Percentiles rank a stretch among this genome's conserved stretches.
Evolutionary conservation across 805 yeast species (phyloP).

Genomic region (Yarrowia yakushimensis): DNA sequence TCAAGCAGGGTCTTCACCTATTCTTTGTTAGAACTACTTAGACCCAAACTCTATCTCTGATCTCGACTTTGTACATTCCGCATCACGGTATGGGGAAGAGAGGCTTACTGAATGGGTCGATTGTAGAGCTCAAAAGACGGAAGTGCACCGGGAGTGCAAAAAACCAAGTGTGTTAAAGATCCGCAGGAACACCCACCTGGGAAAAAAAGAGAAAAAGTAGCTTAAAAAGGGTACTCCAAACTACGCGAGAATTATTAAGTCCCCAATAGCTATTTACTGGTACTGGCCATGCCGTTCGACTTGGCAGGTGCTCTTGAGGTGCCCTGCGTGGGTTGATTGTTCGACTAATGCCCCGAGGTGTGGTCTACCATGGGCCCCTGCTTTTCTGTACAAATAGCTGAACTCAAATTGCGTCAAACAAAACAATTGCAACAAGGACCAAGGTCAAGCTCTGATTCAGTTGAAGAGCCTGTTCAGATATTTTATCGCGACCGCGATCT

Average conservation of each 20-base stretch:
- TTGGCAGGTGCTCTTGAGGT: not conserved
- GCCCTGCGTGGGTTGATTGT: no score
- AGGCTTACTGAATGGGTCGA: conserved; percentile 17
- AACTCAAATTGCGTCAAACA: not conserved
- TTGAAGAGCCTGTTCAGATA: not conserved
- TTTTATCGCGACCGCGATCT: not conserved
- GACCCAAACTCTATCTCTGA: not conserved
- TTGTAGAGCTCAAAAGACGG: conserved; percentile 18
- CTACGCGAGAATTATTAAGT: not conserved
- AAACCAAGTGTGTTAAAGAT: not conserved
- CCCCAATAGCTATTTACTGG: not conserved
- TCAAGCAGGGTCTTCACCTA: not conserved
- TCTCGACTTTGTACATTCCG: not conserved
- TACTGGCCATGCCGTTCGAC: not conserved
- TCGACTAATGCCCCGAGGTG: no score
- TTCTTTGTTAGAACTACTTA: not conserved
- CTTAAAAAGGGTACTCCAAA: not conserved
- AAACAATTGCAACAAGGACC: not conserved
- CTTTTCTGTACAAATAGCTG: no score
- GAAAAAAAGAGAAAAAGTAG: not conserved
- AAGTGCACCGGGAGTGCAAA: not conserved
- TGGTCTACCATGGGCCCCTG: no score
- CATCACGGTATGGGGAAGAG: not conserved
- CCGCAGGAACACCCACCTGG: not conserved
- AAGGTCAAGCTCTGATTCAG: conserved; percentile 1